Evolutionary conservation across 345 rosid genomes (phyloP), one percentile per base, ranked within the genome.

Genomic region (Eucalyptus paniculata): DNA sequence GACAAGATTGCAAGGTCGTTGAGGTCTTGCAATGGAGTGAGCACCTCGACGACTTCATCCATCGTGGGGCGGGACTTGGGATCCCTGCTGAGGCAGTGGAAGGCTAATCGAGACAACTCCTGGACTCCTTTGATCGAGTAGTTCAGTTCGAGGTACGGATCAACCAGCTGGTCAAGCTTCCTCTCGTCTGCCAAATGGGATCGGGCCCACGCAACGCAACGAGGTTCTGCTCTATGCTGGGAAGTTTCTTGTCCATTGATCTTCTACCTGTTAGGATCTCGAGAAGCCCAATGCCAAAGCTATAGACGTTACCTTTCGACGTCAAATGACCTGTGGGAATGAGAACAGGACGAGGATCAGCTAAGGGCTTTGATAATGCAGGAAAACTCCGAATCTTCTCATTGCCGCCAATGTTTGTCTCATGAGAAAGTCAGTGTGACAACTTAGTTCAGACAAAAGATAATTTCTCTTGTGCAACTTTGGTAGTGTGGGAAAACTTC

Each of bases 201-300:
- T 80, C 93, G 93, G 37, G 99, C 99, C 99, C 99, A 95, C 44
- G 95, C 90, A 80, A 95, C 44, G 95, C 90, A 80, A 96, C 98
- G 11, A 97, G 97, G 92, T 97, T 97, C 81, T 96, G 94, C 88
- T 97, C 99, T 77, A 97, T 97, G 4, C 95, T 95, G 6, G 99
- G 99, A 14, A 96, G 96, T 87, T 95, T 97, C 93, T 95, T 97
- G 92, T 96, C 99, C 96, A 97, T 94, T 40, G 99, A 96, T 94
- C 99, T 95, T 91, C 99, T 92, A 88, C 98, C 99, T 45, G 95
- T 97, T 90, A 97, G 89, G 91, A 97, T 94, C 96, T 97, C 96
- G 7, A 97, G 96, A 86, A 97, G 94, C 44, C 96, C 99, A 86
- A 97, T 96, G 19, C 99, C 98, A 9, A 96, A 97, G 93, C 99